A percentile compares a stretch with the other conserved stretches of the same genome.
Conservation (phyloP, 345 rosid genomes). For the Gossypium arboreum region DNA sequence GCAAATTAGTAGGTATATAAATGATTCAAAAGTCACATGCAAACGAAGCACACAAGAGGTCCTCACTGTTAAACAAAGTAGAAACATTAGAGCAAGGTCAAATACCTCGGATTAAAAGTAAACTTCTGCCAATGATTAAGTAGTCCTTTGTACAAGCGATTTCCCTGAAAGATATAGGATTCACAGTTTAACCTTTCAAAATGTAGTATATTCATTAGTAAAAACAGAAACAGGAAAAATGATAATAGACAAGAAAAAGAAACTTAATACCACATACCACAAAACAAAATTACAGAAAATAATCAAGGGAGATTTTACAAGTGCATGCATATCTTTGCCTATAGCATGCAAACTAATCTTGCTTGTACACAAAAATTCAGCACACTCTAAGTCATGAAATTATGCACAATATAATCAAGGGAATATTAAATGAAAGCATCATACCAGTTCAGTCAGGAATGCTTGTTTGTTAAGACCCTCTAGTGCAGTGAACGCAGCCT, state of each 20-base stretch:
- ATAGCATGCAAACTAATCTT: not conserved
- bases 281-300: not conserved
- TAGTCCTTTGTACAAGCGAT: conserved; percentile 76
- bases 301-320: not conserved
- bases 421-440: conserved; percentile 19
- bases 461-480: conserved; percentile 99
- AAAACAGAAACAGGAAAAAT: not conserved
- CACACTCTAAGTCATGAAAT: not conserved
- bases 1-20: conserved; percentile 11
- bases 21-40: conserved; percentile 10
- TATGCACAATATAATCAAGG: not conserved
- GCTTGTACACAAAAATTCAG: not conserved
- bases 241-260: not conserved
- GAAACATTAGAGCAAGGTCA: conserved; percentile 13
- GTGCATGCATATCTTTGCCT: not conserved
- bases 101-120: conserved; percentile 93
- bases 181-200: not conserved
- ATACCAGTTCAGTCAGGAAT: conserved; percentile 91
- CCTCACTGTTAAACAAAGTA: conserved; percentile 1
- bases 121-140: conserved; percentile 95
- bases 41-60: not conserved
- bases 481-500: conserved; percentile 89
- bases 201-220: not conserved
- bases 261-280: not conserved
- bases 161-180: conserved; percentile 50